Base-by-base conservation (phyloP, 2,329 filamentous ascomycete genomes). In the Plectosphaerella plurivora region DNA sequence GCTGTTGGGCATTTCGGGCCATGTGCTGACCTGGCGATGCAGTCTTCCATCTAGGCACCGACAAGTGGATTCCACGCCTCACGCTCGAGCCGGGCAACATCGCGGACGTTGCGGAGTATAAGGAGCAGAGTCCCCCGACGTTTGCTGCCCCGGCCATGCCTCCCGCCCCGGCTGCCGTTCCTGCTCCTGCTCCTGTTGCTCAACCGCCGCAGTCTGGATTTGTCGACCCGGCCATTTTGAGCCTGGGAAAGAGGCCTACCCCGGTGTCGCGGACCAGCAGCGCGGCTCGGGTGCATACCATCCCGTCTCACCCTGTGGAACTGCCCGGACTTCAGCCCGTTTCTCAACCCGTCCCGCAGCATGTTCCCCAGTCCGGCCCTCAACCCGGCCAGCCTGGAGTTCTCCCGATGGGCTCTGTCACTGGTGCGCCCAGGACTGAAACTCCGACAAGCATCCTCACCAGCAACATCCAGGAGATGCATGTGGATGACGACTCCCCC, bases 181-280 rank as follows among this genome's bases (percentile, higher is more conserved):
- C 28, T 33, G 28, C 28, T 33, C 28, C 28, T 33, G 28, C 7
- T 12, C 28, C 28, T 5, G 52, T 65, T 20, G 53, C 63, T 49
- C 66, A 62, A 37, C 59, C 62, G 45, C 54, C 60, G 50, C 66
- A 72, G 57, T 60, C 72, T 28, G 61, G 75, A 1, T 91, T 94
- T 62, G 78, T 86, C n/a, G 90, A 95, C 61, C 90, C 90, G 11
- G 90, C 90, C 4, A 95, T 95, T 51, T 66, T 95, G 45, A 91
- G 89, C 64, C 81, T 89, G 48, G 75, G 75, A 20, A 73, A 73
- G 46, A 71, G 68, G 4, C 71, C 76, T 2, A 64, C 59, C 24
- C 61, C 64, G 0, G 62, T 53, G 14, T 59, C 65, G 11, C 60
- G 60, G 2, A 62, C 63, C 5, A 60, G 61, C 3, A 37, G 59